Percentiles rank a stretch among this genome's conserved stretches.
phyloP scores from a whole-genome alignment of 805 yeast species.

The Candida taoyuanica region DNA sequence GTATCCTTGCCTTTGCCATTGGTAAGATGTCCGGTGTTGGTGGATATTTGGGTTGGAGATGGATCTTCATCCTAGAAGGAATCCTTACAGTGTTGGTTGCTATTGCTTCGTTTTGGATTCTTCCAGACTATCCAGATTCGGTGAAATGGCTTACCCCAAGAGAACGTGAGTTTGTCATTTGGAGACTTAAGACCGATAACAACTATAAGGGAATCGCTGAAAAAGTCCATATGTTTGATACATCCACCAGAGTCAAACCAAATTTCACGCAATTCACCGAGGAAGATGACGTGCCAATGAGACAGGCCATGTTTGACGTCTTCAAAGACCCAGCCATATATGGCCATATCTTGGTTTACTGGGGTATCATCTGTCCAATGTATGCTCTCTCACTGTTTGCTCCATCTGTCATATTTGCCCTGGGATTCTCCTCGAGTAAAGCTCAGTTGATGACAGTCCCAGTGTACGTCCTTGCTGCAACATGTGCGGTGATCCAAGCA shows the following conservation, averaged over 20 bases:
- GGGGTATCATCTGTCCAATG: constrained; percentile 17
- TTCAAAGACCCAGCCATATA: constrained; percentile 14
- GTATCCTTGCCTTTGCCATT: constrained; percentile 23
- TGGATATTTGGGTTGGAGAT: constrained; percentile 18
- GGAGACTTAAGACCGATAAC: constrained; percentile 13
- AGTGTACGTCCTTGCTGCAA: constrained; percentile 12
- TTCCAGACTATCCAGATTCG: constrained; percentile 23
- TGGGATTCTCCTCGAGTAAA: constrained; percentile 12
- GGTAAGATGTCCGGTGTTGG: constrained; percentile 21
- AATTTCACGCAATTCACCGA: constrained; percentile 11
- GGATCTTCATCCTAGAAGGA: constrained; percentile 23
- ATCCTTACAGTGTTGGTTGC: constrained; percentile 14
- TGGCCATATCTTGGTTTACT: constrained; percentile 10
- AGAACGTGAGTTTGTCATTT: constrained; percentile 14
- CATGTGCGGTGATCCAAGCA: constrained; percentile 15
- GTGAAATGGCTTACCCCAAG: constrained; percentile 16
- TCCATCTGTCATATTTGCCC: constrained; percentile 16
- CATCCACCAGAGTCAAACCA: constrained; percentile 9
- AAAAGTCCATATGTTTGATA: constrained; percentile 5
- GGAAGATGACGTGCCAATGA: constrained; percentile 12
- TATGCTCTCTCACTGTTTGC: constrained; percentile 17
- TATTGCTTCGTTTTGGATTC: constrained; percentile 1
- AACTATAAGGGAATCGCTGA: constrained; percentile 7
- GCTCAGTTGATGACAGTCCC: constrained; percentile 30
- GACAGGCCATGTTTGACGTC: constrained; percentile 8